phyloP scores from a whole-genome alignment of 306 rosid genomes.

The Trichosanthes truncata region DNA sequence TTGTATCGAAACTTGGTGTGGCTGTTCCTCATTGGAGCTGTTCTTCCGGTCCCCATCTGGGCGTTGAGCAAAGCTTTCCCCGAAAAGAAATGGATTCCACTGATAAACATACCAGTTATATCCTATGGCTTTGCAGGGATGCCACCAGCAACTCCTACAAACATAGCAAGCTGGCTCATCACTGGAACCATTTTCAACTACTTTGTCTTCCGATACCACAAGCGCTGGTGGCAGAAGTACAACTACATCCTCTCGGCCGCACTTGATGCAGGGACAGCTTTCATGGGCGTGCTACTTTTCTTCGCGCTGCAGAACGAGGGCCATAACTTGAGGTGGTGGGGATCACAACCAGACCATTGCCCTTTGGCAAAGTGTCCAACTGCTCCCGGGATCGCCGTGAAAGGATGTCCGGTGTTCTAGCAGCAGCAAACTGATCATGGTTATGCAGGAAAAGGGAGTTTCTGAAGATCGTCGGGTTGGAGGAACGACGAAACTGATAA shows the following conservation, averaged over 20 bases:
- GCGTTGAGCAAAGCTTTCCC: slow-evolving; percentile 74
- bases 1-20: slow-evolving; percentile 78
- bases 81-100: slow-evolving; percentile 73
- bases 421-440: background rate
- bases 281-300: slow-evolving; percentile 88
- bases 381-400: slow-evolving; percentile 64
- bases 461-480: background rate
- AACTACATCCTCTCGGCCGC: slow-evolving; percentile 90
- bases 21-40: slow-evolving; percentile 80
- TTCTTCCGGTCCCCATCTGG: slow-evolving; percentile 84
- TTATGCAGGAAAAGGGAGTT: background rate
- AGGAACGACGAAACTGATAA: background rate
- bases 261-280: slow-evolving; percentile 91
- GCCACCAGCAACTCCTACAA: slow-evolving; percentile 98
- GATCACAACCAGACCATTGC: slow-evolving; percentile 67
- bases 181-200: slow-evolving; percentile 86
- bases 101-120: slow-evolving; percentile 90
- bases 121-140: slow-evolving; percentile 88
- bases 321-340: slow-evolving; percentile 76
- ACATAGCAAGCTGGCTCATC: slow-evolving; percentile 90
- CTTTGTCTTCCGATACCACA: slow-evolving; percentile 72
- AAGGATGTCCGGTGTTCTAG: slow-evolving; percentile 70
- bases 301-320: slow-evolving; percentile 68
- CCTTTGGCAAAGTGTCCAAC: slow-evolving; percentile 90
- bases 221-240: slow-evolving; percentile 97